Evolutionary conservation across 1,284 basidiomycete genomes (phyloP).

Genomic region (Puccinia horiana): DNA sequence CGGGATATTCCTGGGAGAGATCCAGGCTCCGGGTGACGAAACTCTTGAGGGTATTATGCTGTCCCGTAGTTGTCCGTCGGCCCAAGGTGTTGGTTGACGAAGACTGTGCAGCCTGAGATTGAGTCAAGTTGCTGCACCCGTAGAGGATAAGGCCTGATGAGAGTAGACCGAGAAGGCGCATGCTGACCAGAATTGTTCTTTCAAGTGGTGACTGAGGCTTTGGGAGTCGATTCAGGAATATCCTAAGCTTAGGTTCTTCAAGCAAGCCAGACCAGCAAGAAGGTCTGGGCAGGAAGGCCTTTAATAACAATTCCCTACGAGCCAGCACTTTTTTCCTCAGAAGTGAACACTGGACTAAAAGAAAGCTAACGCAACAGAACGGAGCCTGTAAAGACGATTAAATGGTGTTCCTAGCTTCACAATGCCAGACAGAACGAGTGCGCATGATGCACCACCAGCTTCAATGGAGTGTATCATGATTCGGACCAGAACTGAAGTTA

Average conservation of each 20-base stretch:
- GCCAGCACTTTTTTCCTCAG: background rate
- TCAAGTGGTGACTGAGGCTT: background rate
- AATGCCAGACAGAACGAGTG: background rate
- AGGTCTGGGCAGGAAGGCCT: no score
- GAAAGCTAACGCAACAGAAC: background rate
- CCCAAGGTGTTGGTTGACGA: background rate
- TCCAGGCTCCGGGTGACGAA: constrained; percentile 9
- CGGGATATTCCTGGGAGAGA: background rate
- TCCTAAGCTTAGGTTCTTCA: background rate
- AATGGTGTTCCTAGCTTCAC: no score
- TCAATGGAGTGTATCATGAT: background rate
- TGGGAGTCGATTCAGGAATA: background rate
- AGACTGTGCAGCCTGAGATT: background rate
- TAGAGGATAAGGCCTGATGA: background rate
- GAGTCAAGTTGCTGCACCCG: background rate
- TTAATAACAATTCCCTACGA: no score
- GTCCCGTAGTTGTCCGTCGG: background rate
- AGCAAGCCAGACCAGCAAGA: no score
- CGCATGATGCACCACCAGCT: background rate
- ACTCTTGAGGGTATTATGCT: background rate
- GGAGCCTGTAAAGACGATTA: no score
- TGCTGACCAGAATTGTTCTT: background rate
- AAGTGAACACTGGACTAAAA: background rate
- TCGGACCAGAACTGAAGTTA: background rate
- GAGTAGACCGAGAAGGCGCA: background rate